Conservation (phyloP, 805 yeast species). For the Brettanomyces sp. region DNA sequence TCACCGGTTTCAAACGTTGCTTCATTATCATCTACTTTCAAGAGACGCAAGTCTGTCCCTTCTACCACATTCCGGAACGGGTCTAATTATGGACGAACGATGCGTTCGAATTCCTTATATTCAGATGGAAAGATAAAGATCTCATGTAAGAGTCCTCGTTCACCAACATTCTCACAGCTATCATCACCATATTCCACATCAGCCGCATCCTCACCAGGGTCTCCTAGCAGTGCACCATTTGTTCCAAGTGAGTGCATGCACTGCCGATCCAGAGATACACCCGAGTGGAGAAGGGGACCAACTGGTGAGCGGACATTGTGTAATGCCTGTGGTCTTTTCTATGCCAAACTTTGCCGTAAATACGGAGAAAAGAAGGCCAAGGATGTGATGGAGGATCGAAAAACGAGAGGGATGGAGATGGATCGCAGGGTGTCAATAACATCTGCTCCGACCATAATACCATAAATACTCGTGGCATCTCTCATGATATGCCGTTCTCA, state of each 20-base stretch:
- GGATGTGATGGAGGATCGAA: slow-evolving; percentile 27
- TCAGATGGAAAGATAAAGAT: background rate
- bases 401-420: slow-evolving; percentile 15
- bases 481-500: too few species aligned
- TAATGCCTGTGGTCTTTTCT: slow-evolving; percentile 76
- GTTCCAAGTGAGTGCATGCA: slow-evolving; percentile 16
- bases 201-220: background rate
- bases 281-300: slow-evolving; percentile 83
- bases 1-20: background rate
- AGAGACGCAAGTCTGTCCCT: background rate
- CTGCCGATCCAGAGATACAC: slow-evolving; percentile 53
- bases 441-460: background rate
- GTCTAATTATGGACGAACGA: background rate
- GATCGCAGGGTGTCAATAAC: slow-evolving; percentile 22
- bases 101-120: background rate
- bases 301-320: slow-evolving; percentile 67
- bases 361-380: slow-evolving; percentile 47
- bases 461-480: background rate
- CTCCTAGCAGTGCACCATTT: background rate
- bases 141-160: background rate
- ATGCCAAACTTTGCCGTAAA: slow-evolving; percentile 54
- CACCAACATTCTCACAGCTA: background rate
- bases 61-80: background rate
- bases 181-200: background rate
- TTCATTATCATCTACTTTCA: background rate